Percentiles rank a stretch among this genome's conserved stretches.
Conservation (phyloP, 495 filamentous ascomycete genomes). For the Tuber melanosporum region DNA sequence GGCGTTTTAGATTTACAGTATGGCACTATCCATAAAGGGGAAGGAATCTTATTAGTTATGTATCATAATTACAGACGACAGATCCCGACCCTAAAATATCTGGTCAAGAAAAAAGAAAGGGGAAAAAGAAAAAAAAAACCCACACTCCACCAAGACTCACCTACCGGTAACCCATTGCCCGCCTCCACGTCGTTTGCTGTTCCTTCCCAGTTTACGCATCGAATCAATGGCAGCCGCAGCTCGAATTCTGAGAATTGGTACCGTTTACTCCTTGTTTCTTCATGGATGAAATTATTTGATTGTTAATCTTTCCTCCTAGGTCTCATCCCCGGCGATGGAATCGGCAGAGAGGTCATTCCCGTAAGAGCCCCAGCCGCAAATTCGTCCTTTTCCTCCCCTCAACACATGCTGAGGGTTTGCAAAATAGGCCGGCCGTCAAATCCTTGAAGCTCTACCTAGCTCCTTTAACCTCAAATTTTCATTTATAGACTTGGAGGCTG, state of each 20-base stretch:
- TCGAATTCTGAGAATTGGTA: constrained; percentile 57
- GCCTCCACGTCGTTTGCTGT: background rate
- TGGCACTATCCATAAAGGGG: background rate
- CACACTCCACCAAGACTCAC: background rate
- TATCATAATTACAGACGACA: background rate
- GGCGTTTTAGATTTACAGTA: background rate
- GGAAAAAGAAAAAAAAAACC: background rate
- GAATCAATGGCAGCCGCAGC: constrained; percentile 42
- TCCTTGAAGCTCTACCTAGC: constrained; percentile 81
- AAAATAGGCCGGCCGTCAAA: constrained; percentile 61
- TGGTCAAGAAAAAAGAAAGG: background rate
- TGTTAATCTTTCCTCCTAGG: constrained; percentile 49
- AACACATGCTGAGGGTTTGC: constrained; percentile 37
- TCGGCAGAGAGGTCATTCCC: constrained; percentile 96
- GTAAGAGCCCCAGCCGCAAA: constrained; percentile 8
- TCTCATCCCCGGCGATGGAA: constrained; percentile 96
- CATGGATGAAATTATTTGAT: constrained; percentile 10
- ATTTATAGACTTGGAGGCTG: constrained; percentile 85
- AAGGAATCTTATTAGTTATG: background rate
- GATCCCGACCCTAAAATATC: background rate
- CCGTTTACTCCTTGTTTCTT: constrained; percentile 19
- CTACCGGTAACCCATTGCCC: background rate
- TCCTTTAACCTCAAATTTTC: constrained; percentile 84
- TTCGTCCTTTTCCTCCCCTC: constrained; percentile 26
- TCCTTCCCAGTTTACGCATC: background rate